Base-by-base conservation (phyloP, 805 yeast species). In the Isabelozyma pseudorhagii region DNA sequence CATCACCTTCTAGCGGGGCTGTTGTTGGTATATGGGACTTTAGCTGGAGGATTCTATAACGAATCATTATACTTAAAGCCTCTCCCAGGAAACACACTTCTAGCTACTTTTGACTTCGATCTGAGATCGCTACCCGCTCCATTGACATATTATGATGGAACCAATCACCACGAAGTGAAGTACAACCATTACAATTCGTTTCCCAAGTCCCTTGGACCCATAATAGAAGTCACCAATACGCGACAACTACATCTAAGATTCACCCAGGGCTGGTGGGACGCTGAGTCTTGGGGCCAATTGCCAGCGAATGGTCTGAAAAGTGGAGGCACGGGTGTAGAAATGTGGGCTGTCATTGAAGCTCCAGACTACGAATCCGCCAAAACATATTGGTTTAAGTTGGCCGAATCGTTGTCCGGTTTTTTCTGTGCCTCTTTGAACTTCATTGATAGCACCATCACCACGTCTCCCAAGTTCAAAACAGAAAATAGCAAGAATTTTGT, bases 301-400 rank as follows among this genome's bases (percentile, higher is more conserved):
- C 97, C 97, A 0, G 68, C 71, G 43, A 70, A 82, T 54, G 99
- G 99, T 0, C 61, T 66, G 10, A 70, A 69, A 49, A 78, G 91
- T 46, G 99, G 99, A 29, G 98, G 98, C 3, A 87, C 93, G 3
- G 99, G 99, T 44, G 96, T 93, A 13, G 99, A 94, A 66, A 60
- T 94, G 8, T 91, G 96, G 91, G 92, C 97, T 0, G 75, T 83
- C 39, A 78, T 94, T 27, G 93, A 85, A 59, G 92, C 93, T 0
- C 68, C 63, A 1, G 57, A 73, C 21, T 69, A 79, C 43, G 74
- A 70, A 1, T 79, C 72, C 4, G 94, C 93, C 1, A 76, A 79
- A 54, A 56, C 65, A 6, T 73, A 80, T 42, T 94, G 99, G 99
- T 75, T 70, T 51, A 72, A 75, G 47, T 72, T 94, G 42, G 84